Evolutionary conservation across 345 rosid species (phyloP).

Genomic region (Corchorus capsularis): DNA sequence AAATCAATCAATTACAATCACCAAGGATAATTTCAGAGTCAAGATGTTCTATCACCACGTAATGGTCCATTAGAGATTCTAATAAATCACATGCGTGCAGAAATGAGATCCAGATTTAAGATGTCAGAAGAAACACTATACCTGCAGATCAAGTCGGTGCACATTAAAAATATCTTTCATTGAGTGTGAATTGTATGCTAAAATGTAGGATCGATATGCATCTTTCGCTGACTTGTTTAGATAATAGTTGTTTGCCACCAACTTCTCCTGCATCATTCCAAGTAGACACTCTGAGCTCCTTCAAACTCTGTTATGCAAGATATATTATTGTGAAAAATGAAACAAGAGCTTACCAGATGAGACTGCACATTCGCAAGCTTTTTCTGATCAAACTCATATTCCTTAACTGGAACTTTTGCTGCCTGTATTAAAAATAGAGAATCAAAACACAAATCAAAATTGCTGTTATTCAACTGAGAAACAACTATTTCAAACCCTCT

Average conservation of each 20-base stretch:
- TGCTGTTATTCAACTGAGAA: neutral
- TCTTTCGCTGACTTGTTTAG: constrained; percentile 90
- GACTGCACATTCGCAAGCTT: constrained; percentile 83
- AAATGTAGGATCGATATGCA: constrained; percentile 87
- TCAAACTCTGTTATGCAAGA: neutral
- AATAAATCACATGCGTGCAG: neutral
- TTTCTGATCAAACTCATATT: constrained; percentile 80
- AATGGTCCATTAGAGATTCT: neutral
- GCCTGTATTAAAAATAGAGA: constrained; percentile 45
- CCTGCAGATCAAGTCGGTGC: constrained; percentile 93
- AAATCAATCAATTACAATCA: neutral
- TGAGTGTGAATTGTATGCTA: constrained; percentile 95
- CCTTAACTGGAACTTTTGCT: constrained; percentile 91
- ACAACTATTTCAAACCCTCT: neutral
- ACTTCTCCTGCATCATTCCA: constrained; percentile 66
- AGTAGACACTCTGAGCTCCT: constrained; percentile 16
- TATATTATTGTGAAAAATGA: constrained; percentile 2
- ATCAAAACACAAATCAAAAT: constrained; percentile 5
- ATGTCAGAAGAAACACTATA: constrained; percentile 24
- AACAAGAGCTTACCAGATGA: constrained; percentile 59
- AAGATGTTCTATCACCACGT: neutral
- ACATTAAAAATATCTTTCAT: constrained; percentile 94
- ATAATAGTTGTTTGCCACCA: constrained; percentile 68
- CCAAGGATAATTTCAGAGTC: neutral
- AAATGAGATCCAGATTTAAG: neutral